phyloP scores from a whole-genome alignment of 495 filamentous ascomycete genomes.

The Staphylotrichum tortipilum region DNA sequence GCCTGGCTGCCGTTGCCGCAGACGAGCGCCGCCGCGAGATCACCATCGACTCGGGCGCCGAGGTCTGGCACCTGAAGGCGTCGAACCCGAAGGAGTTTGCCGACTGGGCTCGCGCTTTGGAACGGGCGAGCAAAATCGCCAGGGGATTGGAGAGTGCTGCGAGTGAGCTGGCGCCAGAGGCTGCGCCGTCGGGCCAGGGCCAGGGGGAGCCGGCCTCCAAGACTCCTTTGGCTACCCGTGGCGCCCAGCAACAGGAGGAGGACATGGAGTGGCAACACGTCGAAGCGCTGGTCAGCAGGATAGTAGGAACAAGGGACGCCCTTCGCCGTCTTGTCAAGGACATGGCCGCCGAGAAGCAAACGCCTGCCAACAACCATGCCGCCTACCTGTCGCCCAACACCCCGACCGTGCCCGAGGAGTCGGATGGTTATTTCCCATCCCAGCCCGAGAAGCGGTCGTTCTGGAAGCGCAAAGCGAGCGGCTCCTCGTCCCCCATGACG shows the following conservation, averaged over 20 bases:
- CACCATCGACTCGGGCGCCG: conserved; percentile 91
- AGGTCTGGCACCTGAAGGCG: conserved; percentile 93
- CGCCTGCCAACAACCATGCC: conserved; percentile 15
- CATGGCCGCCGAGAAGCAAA: conserved; percentile 56
- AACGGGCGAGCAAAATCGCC: conserved; percentile 59
- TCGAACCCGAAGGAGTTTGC: conserved; percentile 72
- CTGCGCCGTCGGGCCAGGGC: too few species aligned
- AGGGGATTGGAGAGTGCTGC: conserved; percentile 34
- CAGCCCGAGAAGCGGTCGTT: conserved; percentile 52
- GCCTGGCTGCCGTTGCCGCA: conserved; percentile 80
- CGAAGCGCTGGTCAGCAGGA: conserved; percentile 68
- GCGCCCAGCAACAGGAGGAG: conserved; percentile 45
- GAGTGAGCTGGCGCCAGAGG: conserved; percentile 19
- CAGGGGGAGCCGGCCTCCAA: conserved; percentile 13
- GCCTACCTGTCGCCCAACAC: conserved; percentile 34
- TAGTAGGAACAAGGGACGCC: conserved; percentile 82
- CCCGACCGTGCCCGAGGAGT: conserved; percentile 34
- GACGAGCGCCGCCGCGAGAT: conserved; percentile 84
- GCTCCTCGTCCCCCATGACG: conserved; percentile 24
- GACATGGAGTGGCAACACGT: conserved; percentile 80
- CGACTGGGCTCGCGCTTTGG: conserved; percentile 77
- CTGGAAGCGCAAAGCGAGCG: conserved; percentile 81
- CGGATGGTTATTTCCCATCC: conserved; percentile 36
- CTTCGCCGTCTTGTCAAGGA: conserved; percentile 76
- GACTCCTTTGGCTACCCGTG: conserved; percentile 9